Percentiles rank a stretch among this genome's conserved stretches.
phyloP scores from a whole-genome alignment of 208 protist genomes.

The Crithidia thermophila region DNA sequence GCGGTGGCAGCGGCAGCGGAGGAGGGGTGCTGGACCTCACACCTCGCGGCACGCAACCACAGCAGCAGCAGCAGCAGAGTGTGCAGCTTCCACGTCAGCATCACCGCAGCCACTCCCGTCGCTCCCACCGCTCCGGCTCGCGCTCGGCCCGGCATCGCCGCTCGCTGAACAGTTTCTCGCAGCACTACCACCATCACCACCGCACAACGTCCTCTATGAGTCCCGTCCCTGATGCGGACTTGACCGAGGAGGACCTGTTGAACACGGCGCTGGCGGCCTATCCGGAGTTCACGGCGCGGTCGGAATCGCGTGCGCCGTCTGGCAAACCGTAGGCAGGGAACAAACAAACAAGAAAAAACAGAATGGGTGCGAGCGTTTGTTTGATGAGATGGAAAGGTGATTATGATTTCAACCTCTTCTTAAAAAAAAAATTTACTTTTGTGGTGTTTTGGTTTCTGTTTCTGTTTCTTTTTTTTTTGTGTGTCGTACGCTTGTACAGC shows the following conservation, averaged over 20 bases:
- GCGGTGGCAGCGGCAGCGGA: background rate
- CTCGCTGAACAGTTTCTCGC: background rate
- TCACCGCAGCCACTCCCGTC: background rate
- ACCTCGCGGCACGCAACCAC: too few species aligned
- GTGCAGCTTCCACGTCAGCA: too few species aligned
- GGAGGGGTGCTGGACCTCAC: too few species aligned
- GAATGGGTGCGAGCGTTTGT: background rate
- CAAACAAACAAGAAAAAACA: too few species aligned
- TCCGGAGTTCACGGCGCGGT: conserved; percentile 5
- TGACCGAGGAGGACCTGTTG: conserved; percentile 5
- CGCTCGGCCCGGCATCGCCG: background rate
- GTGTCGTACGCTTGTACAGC: too few species aligned
- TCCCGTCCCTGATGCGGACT: background rate
- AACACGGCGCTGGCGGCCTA: conserved; percentile 17
- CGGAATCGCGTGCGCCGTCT: background rate
- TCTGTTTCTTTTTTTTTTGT: background rate
- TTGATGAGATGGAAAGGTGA: background rate
- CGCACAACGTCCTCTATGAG: background rate
- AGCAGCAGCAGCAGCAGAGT: too few species aligned
- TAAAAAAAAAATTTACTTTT: too few species aligned
- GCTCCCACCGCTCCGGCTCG: background rate
- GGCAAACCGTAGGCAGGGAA: background rate
- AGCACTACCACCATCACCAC: background rate
- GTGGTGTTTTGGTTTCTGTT: background rate
- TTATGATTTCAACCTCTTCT: background rate